Percentiles rank a stretch among this genome's conserved stretches.
These are phyloP conservation scores for Chaetomium sp. DNA, from an alignment of 2,329 filamentous ascomycete species.

Conservation along the genomic window DNA sequence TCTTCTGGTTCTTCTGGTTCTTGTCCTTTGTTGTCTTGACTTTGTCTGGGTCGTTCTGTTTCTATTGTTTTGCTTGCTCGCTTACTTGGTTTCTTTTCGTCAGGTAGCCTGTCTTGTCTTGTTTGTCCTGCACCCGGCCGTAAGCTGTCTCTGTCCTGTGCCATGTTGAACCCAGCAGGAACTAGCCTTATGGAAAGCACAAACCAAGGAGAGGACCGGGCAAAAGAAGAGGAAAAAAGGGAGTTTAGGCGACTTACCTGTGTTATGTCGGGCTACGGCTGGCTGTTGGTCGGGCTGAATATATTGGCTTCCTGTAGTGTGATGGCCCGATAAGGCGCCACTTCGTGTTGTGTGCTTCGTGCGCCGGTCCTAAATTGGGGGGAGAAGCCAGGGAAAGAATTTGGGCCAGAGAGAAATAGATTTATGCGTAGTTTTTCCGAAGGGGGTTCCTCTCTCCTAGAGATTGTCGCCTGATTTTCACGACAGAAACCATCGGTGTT, in stretches of 20 bases:
- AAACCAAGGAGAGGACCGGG: no score
- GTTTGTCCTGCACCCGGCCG: conserved; percentile 2
- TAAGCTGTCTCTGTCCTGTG: conserved; percentile 5
- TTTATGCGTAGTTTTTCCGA: no score
- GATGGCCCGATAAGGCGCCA: conserved; percentile 1
- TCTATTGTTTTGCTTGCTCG: no score
- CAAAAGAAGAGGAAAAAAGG: no score
- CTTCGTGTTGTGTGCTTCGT: background rate
- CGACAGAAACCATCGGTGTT: no score
- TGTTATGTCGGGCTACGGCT: background rate
- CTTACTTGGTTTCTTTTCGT: no score
- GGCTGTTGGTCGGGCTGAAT: background rate
- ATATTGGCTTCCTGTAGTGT: conserved; percentile 10
- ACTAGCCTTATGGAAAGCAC: no score
- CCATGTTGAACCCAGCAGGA: background rate
- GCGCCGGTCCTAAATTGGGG: background rate
- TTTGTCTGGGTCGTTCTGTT: no score
- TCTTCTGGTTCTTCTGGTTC: no score
- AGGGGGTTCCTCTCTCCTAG: no score
- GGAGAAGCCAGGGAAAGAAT: background rate
- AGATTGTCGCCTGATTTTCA: no score
- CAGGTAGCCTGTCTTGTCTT: background rate
- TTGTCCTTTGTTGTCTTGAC: no score
- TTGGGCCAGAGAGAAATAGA: background rate
- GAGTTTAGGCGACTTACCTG: background rate